Evolutionary conservation across 2,329 filamentous ascomycete genomes (phyloP), one percentile per base, ranked within the genome.

Genomic region (Colletotrichum lini): DNA sequence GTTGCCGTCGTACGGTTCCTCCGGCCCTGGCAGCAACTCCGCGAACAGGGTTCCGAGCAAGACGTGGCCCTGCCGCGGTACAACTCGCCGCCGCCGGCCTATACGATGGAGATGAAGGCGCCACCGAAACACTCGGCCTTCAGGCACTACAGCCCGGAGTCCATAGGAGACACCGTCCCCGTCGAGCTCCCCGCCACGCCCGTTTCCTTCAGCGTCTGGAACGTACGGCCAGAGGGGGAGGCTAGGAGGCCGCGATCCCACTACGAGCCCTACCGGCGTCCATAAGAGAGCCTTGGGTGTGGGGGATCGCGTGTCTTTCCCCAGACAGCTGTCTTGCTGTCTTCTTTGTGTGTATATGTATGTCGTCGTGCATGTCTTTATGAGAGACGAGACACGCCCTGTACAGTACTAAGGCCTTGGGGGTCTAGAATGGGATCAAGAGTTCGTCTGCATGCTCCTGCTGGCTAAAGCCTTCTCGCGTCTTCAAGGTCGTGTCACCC

Each of bases 101-200:
- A 69, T 35, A 54, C 35, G 23, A 44, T 52, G 10, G 59, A 70
- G 38, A 56, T 42, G 49, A 60, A 65, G 42, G 18, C 35, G 38
- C 61, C 54, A 9, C n/a, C 47, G 3, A 63, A 66, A 16, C 60
- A 65, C 15, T 45, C 65, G 13, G 42, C 40, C 4, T 72, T 65
- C 54, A 72, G 70, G 15, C 66, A 70, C 61, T 70, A 69, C 9
- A 72, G 70, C 40, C 70, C 70, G 21, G 66, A 72, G 7, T 72
- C 67, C 26, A 30, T 72, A 16, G 66, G 70, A 9, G 47, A 42
- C 12, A 10, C n/a, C 35, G 47, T 56, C 10, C 66, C 70, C 2
- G 66, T 72, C 1, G 70, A 72, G 49, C 16, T 72, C 44, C 70
- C 70, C 23, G 70, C 70, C 6, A 72, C 70, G 42, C 70, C 70